Percentiles rank a stretch among this genome's conserved stretches.
These are phyloP conservation scores for Cystobasidiopsis lactophilus DNA, from an alignment of 768 basidiomycete species.

Conservation along the genomic window DNA sequence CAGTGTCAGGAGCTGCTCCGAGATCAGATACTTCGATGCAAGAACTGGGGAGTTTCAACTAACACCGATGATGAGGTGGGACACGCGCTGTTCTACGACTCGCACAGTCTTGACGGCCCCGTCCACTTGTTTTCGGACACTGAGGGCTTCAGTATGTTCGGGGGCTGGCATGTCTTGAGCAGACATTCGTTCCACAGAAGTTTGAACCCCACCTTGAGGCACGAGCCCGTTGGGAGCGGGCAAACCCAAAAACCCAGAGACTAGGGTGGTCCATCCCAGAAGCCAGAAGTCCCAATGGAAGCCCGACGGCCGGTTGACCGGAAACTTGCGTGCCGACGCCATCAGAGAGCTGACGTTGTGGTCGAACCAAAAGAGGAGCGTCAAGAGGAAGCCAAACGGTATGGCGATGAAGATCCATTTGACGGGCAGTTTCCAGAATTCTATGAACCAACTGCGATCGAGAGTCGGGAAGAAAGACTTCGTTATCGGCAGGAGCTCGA, in stretches of 20 bases:
- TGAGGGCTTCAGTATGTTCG: slow-evolving; percentile 66
- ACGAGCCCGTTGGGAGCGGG: slow-evolving; percentile 54
- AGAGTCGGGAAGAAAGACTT: slow-evolving; percentile 11
- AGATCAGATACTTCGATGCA: not conserved
- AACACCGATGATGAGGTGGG: slow-evolving; percentile 66
- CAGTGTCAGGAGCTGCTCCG: slow-evolving; percentile 26
- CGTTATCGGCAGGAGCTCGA: slow-evolving; percentile 16
- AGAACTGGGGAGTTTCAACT: slow-evolving; percentile 28
- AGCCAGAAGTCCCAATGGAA: slow-evolving; percentile 35
- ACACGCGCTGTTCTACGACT: slow-evolving; percentile 76
- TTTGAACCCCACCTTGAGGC: too few species aligned
- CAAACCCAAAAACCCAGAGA: slow-evolving; percentile 56
- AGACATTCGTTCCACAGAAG: too few species aligned
- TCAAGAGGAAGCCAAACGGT: slow-evolving; percentile 69
- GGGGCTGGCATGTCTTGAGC: too few species aligned
- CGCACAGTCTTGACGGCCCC: slow-evolving; percentile 1
- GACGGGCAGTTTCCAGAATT: slow-evolving; percentile 65
- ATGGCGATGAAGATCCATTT: slow-evolving; percentile 78
- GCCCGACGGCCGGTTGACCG: slow-evolving; percentile 62
- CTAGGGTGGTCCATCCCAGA: slow-evolving; percentile 69
- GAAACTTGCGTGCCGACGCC: slow-evolving; percentile 72
- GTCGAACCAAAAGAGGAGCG: slow-evolving; percentile 86
- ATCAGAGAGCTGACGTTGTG: slow-evolving; percentile 41
- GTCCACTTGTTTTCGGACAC: slow-evolving; percentile 7
- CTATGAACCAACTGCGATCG: slow-evolving; percentile 59